A percentile compares a stretch with the other conserved stretches of the same genome.
phyloP scores from a whole-genome alignment of 2,329 filamentous ascomycete genomes.

The Zymoseptoria brevis region DNA sequence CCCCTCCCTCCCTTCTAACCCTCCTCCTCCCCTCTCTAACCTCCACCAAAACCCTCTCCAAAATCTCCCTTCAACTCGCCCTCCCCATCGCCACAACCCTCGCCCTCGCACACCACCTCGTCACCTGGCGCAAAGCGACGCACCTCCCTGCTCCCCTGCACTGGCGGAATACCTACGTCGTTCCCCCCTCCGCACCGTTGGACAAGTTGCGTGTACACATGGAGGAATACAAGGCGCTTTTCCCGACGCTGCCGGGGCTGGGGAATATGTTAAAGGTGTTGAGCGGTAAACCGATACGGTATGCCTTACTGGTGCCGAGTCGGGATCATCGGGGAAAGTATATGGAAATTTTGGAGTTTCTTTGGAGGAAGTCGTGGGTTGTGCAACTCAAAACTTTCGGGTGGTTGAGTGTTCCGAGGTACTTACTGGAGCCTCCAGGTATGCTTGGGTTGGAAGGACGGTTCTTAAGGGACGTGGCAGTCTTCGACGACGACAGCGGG shows the following conservation, averaged over 20 bases:
- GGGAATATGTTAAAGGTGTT: constrained; percentile 81
- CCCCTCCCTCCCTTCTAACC: constrained; percentile 68
- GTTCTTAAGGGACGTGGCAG: background rate
- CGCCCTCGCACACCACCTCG: constrained; percentile 82
- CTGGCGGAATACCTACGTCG: constrained; percentile 79
- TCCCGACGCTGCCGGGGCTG: constrained; percentile 74
- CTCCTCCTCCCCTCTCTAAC: constrained; percentile 57
- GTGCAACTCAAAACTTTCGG: constrained; percentile 87
- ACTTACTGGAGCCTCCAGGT: constrained; percentile 42
- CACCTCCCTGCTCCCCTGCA: constrained; percentile 61
- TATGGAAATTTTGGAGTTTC: constrained; percentile 85
- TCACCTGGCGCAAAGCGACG: constrained; percentile 92
- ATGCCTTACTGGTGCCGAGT: constrained; percentile 74
- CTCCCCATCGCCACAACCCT: constrained; percentile 75
- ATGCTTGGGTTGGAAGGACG: background rate
- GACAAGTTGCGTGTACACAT: constrained; percentile 61
- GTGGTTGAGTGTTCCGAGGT: constrained; percentile 62
- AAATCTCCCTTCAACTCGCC: constrained; percentile 61
- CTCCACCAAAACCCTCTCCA: constrained; percentile 59
- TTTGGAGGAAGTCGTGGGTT: constrained; percentile 87
- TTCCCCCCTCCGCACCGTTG: constrained; percentile 82
- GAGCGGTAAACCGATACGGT: constrained; percentile 71
- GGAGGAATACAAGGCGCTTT: constrained; percentile 64
- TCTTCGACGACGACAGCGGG: constrained; percentile 20
- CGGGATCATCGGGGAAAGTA: constrained; percentile 82